Base-by-base conservation (phyloP, 2,329 filamentous ascomycete species). In the Fusarium staphyleae region DNA sequence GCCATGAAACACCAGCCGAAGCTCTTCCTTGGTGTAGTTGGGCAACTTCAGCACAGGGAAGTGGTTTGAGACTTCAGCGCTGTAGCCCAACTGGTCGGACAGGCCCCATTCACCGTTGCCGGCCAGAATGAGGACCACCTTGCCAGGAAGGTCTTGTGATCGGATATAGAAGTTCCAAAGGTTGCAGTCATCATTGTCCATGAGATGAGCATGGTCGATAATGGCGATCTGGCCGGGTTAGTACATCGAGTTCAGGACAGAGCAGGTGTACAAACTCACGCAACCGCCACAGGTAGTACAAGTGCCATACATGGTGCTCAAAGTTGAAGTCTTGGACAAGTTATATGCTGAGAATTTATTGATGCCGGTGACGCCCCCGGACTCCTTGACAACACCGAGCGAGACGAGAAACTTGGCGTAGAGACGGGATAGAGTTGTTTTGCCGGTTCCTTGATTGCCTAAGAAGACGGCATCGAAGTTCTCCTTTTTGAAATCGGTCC, bases 1-100 rank as follows among this genome's bases (percentile, higher is more conserved):
- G 12, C 77, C 73, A 13, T 76, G 71, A 2, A 91, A 71, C 14
- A 92, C 90, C 0, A 67, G 62, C 15, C 83, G 76, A 0, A 92
- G 75, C 58, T 92, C 86, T 0, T 72, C 65, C 48, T 90, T 84
- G 0, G 75, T 75, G 63, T 89, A 92, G 68, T 91, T 88, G 0
- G 80, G 73, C 56, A 92, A 89, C 35, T 82, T 78, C 51, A 91
- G 43, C 16, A 65, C 43, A 2, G 61, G 66, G 40, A 71, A 65
- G 32, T 69, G 66, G 19, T 64, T 67, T 4, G 62, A 52, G 24
- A 71, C 65, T 24, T 75, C 32, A 75, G 48, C 62, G 48, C 60
- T 74, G 22, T 83, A 75, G 0, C 87, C 87, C 40, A 92, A 83
- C 0, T 88, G 82, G 60, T 87, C 89, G 0, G 81, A 76, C 4